Base-by-base conservation (phyloP, 768 basidiomycete species). In the Termitomyces sp. region DNA sequence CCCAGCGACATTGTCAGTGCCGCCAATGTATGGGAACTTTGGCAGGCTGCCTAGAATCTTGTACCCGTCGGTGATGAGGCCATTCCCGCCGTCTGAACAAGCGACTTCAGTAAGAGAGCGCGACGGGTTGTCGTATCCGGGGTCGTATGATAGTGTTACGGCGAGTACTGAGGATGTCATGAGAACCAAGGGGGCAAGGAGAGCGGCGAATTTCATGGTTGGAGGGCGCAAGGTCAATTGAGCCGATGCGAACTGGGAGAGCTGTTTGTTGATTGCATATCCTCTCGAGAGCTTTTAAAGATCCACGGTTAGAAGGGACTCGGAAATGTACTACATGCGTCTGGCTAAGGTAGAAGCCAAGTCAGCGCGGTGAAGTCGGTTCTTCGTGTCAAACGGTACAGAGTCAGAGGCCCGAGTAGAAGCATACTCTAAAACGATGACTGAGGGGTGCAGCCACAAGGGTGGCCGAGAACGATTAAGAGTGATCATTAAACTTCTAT, bases 11-110 rank as follows among this genome's bases (percentile, higher is more conserved):
- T 71, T 77, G 16, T 69, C 68, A 2, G 74, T 77, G 2, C 77
- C 82, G 31, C 81, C 83, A 63, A 86, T 78, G 67, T 69, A 64
- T 2, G 84, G 83, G 71, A 82, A 86, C 43, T 65, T 68, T 12
- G 83, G 81, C 29, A 86, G 66, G 40, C 70, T 68, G 6, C 68
- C 71, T 44, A 84, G 78, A 27, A 74, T 81, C 10, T 64, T 69
- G 66, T 70, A 84, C 14, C 65, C 65, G 8, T 65, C 65, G 14
- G 70, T 71, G 12, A 71, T 31, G 19, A 84, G 69, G 17, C 81
- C 82, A 56, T 80, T 67, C 12, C 64, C 53, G 17, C 81, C 81
- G 52, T 76, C 71, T 1, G 80, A 82, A 71, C 83, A 84, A 43
- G 77, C 72, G 38, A 82, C 75, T 3, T 54, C 65, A 50, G 59